phyloP scores from a whole-genome alignment of 2,329 filamentous ascomycete species.

The Microsporum audouinii region DNA sequence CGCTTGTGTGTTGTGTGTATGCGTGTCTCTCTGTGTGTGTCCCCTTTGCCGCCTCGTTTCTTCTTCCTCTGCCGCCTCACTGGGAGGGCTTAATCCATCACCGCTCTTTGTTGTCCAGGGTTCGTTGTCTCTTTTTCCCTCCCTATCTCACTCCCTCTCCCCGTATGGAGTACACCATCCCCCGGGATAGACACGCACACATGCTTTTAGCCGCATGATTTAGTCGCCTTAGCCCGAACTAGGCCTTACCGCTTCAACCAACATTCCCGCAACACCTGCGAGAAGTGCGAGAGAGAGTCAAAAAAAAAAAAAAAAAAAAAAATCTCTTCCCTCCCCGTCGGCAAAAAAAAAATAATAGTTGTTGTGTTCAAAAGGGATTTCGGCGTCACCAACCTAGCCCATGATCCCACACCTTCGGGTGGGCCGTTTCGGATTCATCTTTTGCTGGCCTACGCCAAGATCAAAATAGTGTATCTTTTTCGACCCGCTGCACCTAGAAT shows the following conservation, averaged over 20 bases:
- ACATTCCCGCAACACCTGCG: background rate
- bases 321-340: background rate
- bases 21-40: background rate
- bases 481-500: background rate
- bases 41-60: background rate
- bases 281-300: background rate
- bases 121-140: background rate
- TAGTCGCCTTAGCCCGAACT: conserved; percentile 2
- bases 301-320: background rate
- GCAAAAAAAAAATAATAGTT: background rate
- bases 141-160: background rate
- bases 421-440: conserved; percentile 2
- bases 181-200: background rate
- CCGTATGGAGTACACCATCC: background rate
- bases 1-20: background rate
- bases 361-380: background rate
- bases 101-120: conserved; percentile 4
- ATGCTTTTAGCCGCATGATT: conserved; percentile 2
- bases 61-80: background rate
- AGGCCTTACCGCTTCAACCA: conserved; percentile 1
- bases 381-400: background rate
- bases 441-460: background rate
- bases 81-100: background rate
- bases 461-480: background rate
- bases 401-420: background rate